Conservation (phyloP, 2,329 filamentous ascomycete genomes). For the Ophiognomonia clavigignenti-juglandacearum region DNA sequence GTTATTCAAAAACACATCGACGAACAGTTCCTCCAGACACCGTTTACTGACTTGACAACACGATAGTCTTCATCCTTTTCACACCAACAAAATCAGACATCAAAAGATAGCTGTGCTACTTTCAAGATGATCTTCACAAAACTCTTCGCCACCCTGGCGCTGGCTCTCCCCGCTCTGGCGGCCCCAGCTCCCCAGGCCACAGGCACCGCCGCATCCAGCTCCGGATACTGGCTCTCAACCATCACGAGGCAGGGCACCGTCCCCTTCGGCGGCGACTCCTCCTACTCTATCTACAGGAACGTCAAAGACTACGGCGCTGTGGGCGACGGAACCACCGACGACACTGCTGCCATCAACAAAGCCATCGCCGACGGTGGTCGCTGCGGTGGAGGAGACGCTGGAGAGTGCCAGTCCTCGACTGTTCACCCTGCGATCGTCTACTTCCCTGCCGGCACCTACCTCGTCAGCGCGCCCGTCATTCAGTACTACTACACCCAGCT, state of each 20-base stretch:
- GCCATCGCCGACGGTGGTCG: slow-evolving; percentile 75
- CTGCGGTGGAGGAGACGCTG: slow-evolving; percentile 75
- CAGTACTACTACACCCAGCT: slow-evolving; percentile 94
- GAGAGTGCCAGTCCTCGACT: slow-evolving; percentile 78
- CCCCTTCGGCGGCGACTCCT: slow-evolving; percentile 51
- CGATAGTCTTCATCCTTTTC: neutral
- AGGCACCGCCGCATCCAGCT: neutral
- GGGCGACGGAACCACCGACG: slow-evolving; percentile 64
- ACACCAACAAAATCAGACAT: neutral
- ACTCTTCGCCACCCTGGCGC: slow-evolving; percentile 12
- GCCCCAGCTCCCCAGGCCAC: slow-evolving; percentile 11
- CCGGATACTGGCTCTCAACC: slow-evolving; percentile 65
- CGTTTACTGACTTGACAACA: neutral
- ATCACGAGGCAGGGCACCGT: slow-evolving; percentile 67
- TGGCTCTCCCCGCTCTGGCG: slow-evolving; percentile 15
- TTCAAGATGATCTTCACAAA: slow-evolving; percentile 16
- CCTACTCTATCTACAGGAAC: slow-evolving; percentile 72
- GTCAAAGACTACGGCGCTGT: slow-evolving; percentile 71
- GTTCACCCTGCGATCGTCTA: slow-evolving; percentile 83
- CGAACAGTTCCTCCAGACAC: neutral
- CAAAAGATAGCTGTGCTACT: slow-evolving; percentile 15
- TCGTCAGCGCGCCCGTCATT: slow-evolving; percentile 72
- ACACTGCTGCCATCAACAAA: slow-evolving; percentile 82
- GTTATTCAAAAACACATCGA: neutral
- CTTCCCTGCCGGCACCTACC: slow-evolving; percentile 84